Evolutionary conservation across 306 rosid species (phyloP), one percentile per base, ranked within the genome.

Genomic region (Vicia faba): DNA sequence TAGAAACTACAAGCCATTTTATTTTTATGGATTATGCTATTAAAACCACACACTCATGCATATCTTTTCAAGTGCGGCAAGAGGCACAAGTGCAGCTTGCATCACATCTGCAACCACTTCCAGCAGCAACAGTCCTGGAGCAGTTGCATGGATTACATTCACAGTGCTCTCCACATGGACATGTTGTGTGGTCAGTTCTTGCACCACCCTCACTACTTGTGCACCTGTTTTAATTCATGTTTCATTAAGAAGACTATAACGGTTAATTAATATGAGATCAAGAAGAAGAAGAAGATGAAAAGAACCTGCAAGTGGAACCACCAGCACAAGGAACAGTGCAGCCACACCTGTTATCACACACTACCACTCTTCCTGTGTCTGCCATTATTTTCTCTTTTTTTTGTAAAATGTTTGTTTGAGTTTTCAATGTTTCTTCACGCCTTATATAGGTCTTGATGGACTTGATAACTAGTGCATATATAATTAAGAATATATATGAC

Each of bases 151-250:
- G 97, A 48, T 89, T 89, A 84, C 96, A 89, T 9, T 84, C 84
- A 15, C 96, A 92, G 38, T 89, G 90, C 64, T 87, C 83, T 4
- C 97, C 95, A 14, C 97, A 92, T 2, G 90, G n/a, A 72, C 97
- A 92, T 20, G 82, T 80, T 45, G 26, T 14, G 68, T 84, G 88
- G 3, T 31, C 54, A 2, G 26, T 51, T 20, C 13, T 51, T 51
- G 33, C 71, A 8, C 20, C 12, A 12, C 78, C 73, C 2, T 3
- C 50, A 18, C 23, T 76, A 72, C 68, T 72, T 20, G 64, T 31
- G 64, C 81, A 66, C 45, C 81, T 76, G 65, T 12, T 11, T 51
- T 49, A 49, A 49, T 49, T 25, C 1, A 33, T 33, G 1, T 28
- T 28, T 33, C 8, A 6, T 7, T 18, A 18, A 49, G 8, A 2